These are phyloP conservation scores for Penicillium angulare DNA, from an alignment of 495 filamentous ascomycete species.

Conservation along the genomic window DNA sequence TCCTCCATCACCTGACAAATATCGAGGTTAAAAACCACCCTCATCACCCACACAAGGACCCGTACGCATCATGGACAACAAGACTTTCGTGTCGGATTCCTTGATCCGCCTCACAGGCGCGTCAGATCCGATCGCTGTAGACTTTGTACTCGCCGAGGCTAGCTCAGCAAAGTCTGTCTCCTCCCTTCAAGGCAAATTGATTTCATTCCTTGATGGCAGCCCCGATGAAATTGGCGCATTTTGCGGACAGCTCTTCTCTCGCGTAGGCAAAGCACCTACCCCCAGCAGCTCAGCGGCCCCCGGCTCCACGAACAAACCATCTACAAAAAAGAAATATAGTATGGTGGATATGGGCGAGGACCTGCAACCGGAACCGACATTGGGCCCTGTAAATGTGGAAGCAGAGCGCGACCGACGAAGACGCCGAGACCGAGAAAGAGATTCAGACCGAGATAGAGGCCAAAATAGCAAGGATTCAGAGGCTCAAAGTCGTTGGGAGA, in stretches of 20 bases:
- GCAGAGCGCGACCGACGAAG: slow-evolving; percentile 44
- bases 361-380: slow-evolving; percentile 32
- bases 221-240: slow-evolving; percentile 50
- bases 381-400: slow-evolving; percentile 52
- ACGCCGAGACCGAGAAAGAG: slow-evolving; percentile 47
- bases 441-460: slow-evolving; percentile 34
- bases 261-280: slow-evolving; percentile 35
- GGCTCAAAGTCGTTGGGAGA: slow-evolving; percentile 27
- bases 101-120: slow-evolving; percentile 55
- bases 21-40: neutral
- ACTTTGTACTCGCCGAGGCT: slow-evolving; percentile 62
- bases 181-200: slow-evolving; percentile 52
- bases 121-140: slow-evolving; percentile 58
- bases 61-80: slow-evolving; percentile 36
- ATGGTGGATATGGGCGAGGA: slow-evolving; percentile 84
- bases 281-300: slow-evolving; percentile 8
- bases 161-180: slow-evolving; percentile 52
- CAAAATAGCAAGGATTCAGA: slow-evolving; percentile 15
- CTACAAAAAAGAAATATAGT: slow-evolving; percentile 67
- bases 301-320: slow-evolving; percentile 14
- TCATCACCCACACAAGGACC: neutral
- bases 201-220: slow-evolving; percentile 52
- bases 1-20: neutral
- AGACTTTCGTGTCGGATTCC: slow-evolving; percentile 47
- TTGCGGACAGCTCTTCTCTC: slow-evolving; percentile 51